Evolutionary conservation across 1,139 yeast species (phyloP), one percentile per base, ranked within the genome.

Genomic region (Arxiozyma telluris): DNA sequence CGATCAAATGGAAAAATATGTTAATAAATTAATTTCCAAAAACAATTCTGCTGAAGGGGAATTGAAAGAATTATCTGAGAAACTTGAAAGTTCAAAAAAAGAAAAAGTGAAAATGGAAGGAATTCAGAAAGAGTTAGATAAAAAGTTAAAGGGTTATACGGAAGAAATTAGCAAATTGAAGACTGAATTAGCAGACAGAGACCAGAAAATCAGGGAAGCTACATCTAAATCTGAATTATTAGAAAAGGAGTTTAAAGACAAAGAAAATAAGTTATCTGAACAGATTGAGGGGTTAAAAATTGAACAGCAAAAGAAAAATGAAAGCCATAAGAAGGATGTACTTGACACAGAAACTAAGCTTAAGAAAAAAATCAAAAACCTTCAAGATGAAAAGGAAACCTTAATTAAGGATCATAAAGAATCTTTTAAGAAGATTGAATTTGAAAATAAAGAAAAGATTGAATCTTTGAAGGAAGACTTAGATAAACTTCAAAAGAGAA

Each of bases 81-180:
- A 51, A 30, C 43, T 56, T 23, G 58, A 56, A 30, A 50, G 18
- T 18, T 44, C 23, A 23, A 42, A 20, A 12, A 41, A 48, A 47
- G 49, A 27, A 43, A 58, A n/a, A 48, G 57, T 21, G 47, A 59
- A 1, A 22, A 59, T 9, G 48, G 60, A 18, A 45, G 27, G 5
- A 12, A n/a, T 25, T 1, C 23, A 20, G 3, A 21, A 80, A 3
- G 46, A 54, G 0, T 49, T 66, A 11, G 58, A 62, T 27, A 47
- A 43, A 7, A 21, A 27, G 4, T 41, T 51, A 4, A 23, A 39
- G 7, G 22, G 39, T 2, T 47, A n/a, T 15, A 38, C 43, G 17
- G 18, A 21, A 21, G 47, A 51, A 39, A 38, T 46, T 7, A 34
- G 44, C 12, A 30, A 12, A 15, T 17, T 49, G 3, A 22, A 49